Evolutionary conservation across 164 flowering plant species (phyloP).

Genomic region (Sextonia rubra): DNA sequence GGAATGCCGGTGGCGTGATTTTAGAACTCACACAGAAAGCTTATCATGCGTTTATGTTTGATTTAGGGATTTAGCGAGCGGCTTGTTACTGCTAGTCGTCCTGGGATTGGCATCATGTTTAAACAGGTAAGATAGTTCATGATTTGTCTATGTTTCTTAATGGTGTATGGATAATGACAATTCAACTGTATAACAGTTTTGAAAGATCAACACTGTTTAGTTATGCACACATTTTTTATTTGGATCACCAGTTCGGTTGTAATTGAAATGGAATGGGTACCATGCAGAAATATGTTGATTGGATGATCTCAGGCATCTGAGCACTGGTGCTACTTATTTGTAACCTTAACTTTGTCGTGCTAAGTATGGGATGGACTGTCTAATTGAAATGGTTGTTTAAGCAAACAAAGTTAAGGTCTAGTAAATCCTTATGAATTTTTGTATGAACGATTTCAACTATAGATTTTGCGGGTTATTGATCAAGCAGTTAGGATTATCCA

Average conservation of each 20-base stretch:
- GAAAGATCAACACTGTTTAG: too few species aligned
- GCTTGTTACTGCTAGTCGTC: slow-evolving; percentile 85
- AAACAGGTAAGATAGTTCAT: slow-evolving; percentile 51
- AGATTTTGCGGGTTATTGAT: neutral
- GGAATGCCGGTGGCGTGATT: neutral
- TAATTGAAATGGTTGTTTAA: too few species aligned
- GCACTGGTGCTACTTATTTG: too few species aligned
- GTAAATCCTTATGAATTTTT: too few species aligned
- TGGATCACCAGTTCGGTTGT: neutral
- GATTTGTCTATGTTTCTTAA: slow-evolving; percentile 1
- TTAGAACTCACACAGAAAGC: neutral
- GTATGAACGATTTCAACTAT: neutral
- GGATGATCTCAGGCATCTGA: neutral
- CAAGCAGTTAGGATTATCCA: neutral
- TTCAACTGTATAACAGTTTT: too few species aligned
- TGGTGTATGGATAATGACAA: neutral
- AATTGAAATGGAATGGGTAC: neutral
- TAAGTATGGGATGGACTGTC: too few species aligned
- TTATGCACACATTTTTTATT: too few species aligned
- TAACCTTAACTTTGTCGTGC: too few species aligned
- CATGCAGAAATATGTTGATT: neutral
- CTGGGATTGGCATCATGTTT: slow-evolving; percentile 89
- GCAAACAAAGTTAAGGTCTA: too few species aligned
- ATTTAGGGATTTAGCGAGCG: slow-evolving; percentile 94
- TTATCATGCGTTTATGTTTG: neutral